Conservation (phyloP, 2,329 filamentous ascomycete genomes). For the Metarhizium anisopliae region DNA sequence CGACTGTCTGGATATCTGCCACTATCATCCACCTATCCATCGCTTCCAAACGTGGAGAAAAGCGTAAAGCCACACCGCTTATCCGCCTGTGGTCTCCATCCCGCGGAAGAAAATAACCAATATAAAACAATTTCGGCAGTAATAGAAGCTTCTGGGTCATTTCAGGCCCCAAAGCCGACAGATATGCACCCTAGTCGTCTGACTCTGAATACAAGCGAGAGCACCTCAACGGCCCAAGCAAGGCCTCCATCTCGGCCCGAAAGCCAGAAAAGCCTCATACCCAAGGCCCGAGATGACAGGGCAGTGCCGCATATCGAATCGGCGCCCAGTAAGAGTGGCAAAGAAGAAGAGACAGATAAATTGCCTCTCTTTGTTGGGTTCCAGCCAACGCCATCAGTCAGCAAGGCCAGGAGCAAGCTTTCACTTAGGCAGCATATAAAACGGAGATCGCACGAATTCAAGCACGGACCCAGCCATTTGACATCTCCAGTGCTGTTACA, state of each 20-base stretch:
- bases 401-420: neutral
- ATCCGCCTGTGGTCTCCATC: neutral
- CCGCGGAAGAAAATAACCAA: neutral
- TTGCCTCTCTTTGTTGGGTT: no score
- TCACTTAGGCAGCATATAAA: neutral
- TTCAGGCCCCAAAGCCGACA: neutral
- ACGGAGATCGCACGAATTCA: neutral
- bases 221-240: neutral
- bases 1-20: slow-evolving; percentile 6
- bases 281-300: neutral
- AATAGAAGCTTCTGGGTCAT: neutral
- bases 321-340: neutral
- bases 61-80: neutral
- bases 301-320: neutral
- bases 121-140: neutral
- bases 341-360: neutral
- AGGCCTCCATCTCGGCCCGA: neutral
- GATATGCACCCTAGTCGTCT: neutral
- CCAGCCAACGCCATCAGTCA: neutral
- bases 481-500: neutral
- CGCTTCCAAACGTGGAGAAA: neutral
- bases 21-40: slow-evolving; percentile 5
- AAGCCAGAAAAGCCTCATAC: neutral
- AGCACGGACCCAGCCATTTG: neutral
- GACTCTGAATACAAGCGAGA: neutral